phyloP scores from a whole-genome alignment of 2,329 filamentous ascomycete genomes.

The Ascochyta pisi region DNA sequence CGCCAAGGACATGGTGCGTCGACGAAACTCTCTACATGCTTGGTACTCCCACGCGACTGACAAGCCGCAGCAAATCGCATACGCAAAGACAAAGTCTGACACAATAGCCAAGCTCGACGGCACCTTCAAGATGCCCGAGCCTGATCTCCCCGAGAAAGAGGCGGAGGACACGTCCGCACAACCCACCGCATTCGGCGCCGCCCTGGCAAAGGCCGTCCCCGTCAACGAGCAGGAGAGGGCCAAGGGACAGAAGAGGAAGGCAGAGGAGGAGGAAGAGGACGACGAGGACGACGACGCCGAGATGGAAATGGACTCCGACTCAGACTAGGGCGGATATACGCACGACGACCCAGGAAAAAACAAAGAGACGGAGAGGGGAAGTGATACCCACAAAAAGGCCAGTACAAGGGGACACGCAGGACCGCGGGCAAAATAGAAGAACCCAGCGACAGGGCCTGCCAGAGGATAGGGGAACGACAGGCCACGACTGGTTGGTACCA shows the following conservation, averaged over 20 bases:
- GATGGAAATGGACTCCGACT: slow-evolving; percentile 73
- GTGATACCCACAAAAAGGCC: background rate
- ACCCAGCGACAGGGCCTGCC: no score
- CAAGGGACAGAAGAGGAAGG: slow-evolving; percentile 70
- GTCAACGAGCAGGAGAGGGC: slow-evolving; percentile 52
- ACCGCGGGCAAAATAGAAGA: no score
- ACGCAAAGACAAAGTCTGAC: slow-evolving; percentile 88
- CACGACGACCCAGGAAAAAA: background rate
- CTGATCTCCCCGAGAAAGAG: slow-evolving; percentile 27
- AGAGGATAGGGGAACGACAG: background rate
- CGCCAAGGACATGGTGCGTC: slow-evolving; percentile 79
- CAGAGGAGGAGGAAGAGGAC: slow-evolving; percentile 67
- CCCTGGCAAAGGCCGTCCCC: slow-evolving; percentile 40
- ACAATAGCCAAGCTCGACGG: slow-evolving; percentile 91
- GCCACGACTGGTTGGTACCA: slow-evolving; percentile 13
- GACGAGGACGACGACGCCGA: slow-evolving; percentile 55
- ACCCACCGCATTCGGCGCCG: slow-evolving; percentile 54
- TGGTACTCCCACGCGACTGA: background rate
- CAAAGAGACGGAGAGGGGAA: background rate
- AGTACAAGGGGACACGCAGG: no score
- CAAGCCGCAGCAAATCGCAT: slow-evolving; percentile 77
- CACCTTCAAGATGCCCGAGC: slow-evolving; percentile 75
- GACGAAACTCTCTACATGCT: background rate
- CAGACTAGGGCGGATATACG: slow-evolving; percentile 35
- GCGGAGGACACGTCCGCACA: slow-evolving; percentile 32